A percentile compares a stretch with the other conserved stretches of the same genome.
Conservation (phyloP, 805 yeast species). For the Starmerella roubikii region DNA sequence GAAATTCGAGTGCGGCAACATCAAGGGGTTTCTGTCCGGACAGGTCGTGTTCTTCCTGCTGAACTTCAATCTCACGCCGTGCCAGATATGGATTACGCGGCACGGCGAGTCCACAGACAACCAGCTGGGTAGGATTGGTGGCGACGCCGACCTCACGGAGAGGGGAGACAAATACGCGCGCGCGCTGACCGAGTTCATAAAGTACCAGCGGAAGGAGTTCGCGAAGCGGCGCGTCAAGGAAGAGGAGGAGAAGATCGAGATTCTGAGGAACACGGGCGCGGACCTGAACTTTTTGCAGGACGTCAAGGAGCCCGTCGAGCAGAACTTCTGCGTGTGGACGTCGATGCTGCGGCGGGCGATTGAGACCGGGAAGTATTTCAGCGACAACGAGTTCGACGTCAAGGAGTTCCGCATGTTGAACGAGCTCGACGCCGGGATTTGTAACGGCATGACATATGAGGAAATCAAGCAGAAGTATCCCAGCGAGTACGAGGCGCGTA, state of each 20-base stretch:
- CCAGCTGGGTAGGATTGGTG: conserved; percentile 77
- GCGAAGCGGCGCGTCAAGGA: conserved; percentile 45
- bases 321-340: conserved; percentile 82
- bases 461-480: conserved; percentile 66
- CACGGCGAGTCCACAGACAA: conserved; percentile 90
- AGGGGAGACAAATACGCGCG: conserved; percentile 65
- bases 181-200: conserved; percentile 63
- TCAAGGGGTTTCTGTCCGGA: conserved; percentile 77
- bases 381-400: conserved; percentile 58
- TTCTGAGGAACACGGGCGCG: conserved; percentile 27
- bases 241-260: conserved; percentile 34
- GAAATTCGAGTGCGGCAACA: conserved; percentile 82
- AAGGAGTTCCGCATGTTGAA: conserved; percentile 88
- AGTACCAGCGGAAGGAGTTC: conserved; percentile 55
- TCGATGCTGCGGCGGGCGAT: conserved; percentile 70
- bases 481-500: conserved; percentile 62
- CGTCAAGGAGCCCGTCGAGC: conserved; percentile 37
- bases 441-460: conserved; percentile 84
- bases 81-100: conserved; percentile 90
- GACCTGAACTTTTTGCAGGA: conserved; percentile 24
- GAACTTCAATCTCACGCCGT: conserved; percentile 73
- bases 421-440: conserved; percentile 85
- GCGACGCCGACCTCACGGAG: conserved; percentile 68
- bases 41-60: conserved; percentile 83
- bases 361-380: conserved; percentile 64